Conservation (phyloP, 2,329 filamentous ascomycete genomes). For the Phyllosticta ampelicida region DNA sequence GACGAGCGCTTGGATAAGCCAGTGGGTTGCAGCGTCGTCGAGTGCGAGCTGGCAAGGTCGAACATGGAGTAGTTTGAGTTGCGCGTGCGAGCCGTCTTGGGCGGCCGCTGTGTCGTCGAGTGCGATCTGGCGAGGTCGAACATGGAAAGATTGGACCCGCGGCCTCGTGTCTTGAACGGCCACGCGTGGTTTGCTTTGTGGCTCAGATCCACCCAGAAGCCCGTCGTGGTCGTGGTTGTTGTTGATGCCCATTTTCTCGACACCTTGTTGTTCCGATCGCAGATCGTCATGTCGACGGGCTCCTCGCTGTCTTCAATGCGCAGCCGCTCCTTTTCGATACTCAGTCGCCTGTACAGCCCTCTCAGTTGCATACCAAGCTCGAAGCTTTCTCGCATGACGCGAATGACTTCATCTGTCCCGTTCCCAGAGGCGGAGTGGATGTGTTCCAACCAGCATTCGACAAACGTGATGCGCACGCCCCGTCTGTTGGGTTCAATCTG, state of each 20-base stretch:
- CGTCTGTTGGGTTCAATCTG: not conserved
- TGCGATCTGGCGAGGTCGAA: not conserved
- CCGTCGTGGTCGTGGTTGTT: not conserved
- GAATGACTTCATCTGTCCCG: not conserved
- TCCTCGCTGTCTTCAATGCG: not conserved
- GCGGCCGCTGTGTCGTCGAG: not conserved
- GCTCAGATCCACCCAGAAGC: not conserved
- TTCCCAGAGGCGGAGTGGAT: not conserved
- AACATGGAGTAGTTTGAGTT: not conserved
- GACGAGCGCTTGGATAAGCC: not conserved
- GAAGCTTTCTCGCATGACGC: not conserved
- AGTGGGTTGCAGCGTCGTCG: not conserved
- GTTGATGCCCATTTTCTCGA: too few relatives aligned
- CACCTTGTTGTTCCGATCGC: not conserved
- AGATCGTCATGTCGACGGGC: not conserved
- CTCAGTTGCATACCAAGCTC: not conserved
- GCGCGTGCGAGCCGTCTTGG: not conserved
- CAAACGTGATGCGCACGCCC: not conserved
- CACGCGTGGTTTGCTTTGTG: not conserved
- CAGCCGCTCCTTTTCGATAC: not conserved
- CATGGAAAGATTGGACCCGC: not conserved
- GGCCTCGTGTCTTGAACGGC: not conserved
- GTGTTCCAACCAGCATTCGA: not conserved
- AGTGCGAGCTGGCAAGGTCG: not conserved
- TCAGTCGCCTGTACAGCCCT: not conserved